Evolutionary conservation across 176 grass and related monocot genomes (phyloP), one percentile per base, ranked within the genome.

Genomic region (Eleusine coracana): DNA sequence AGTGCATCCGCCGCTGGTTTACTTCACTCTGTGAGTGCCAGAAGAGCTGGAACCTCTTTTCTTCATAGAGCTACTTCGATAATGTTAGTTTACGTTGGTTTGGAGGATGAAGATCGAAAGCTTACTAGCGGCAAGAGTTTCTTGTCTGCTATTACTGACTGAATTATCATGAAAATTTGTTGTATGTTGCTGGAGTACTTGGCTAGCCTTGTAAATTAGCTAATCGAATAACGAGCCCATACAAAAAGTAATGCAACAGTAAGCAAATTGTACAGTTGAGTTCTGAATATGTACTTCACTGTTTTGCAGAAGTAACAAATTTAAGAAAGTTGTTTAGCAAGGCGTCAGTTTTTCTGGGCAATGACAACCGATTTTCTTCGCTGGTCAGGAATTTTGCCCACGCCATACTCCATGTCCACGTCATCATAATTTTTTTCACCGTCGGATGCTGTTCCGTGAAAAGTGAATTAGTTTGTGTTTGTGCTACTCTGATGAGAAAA

Each of bases 11-110:
- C 79, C 86, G 1, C 95, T 77, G 0, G 82, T 77, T 75, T 94
- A 82, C 74, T 97, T 97, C 90, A 86, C 84, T n/a, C 82, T 97
- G 31, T 97, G 86, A 97, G 73, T 48, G 18, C 15, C 20, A 27
- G 12, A 86, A 79, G 84, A 44, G 71, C 61, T 56, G 64, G 71
- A 58, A 39, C 41, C 40, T 87, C 20, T 68, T 44, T 79, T 76
- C 31, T 60, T 5, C 42, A 34, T 55, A 54, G 60, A 80, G 23
- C 37, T 78, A 29, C 50, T 40, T 61, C 11, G 29, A 27, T 31
- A 3, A 59, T 38, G 18, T 65, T 81, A 52, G 34, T 39, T 80
- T 82, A 68, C 14, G 59, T 34, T 61, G 46, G 14, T 48, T 38
- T 23, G 1, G 65, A 39, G 38, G 39, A 38, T 52, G 69, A 49